Percentiles rank a stretch among this genome's conserved stretches.
These are phyloP conservation scores for Colletotrichum musicola DNA, from an alignment of 2,329 filamentous ascomycete genomes.

Conservation along the genomic window DNA sequence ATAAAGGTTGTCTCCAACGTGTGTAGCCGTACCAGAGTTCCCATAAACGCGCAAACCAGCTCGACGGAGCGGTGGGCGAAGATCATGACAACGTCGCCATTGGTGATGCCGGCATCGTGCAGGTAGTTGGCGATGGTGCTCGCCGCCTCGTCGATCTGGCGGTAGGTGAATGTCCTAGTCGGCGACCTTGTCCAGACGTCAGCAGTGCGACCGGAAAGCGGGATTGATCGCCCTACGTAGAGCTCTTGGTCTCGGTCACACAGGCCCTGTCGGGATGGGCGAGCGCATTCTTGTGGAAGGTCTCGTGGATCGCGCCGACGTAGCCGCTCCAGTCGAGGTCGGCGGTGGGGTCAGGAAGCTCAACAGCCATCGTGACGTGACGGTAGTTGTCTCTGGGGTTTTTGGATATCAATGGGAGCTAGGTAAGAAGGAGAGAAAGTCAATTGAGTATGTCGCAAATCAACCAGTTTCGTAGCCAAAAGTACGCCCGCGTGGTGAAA, in stretches of 20 bases:
- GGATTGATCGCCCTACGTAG: neutral
- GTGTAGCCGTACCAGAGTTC: constrained; percentile 6
- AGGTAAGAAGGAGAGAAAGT: too few species aligned
- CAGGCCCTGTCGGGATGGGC: constrained; percentile 72
- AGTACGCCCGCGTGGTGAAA: too few species aligned
- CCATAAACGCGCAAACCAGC: constrained; percentile 64
- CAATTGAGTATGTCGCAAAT: too few species aligned
- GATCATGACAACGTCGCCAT: constrained; percentile 89
- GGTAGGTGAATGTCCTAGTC: constrained; percentile 81
- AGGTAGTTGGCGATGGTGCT: constrained; percentile 86
- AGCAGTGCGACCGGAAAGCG: too few species aligned
- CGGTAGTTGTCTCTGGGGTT: neutral
- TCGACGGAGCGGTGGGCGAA: too few species aligned
- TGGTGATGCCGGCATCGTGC: constrained; percentile 76
- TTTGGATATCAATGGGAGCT: too few species aligned
- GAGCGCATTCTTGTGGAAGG: constrained; percentile 75
- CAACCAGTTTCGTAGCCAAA: too few species aligned
- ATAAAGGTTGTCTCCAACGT: constrained; percentile 17
- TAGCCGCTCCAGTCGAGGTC: neutral
- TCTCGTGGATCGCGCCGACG: constrained; percentile 76
- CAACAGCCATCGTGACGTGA: constrained; percentile 23
- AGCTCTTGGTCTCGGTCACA: constrained; percentile 59
- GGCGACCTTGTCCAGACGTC: constrained; percentile 46
- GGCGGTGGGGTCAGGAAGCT: constrained; percentile 26
- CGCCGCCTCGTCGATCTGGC: constrained; percentile 86